Base-by-base conservation (phyloP, 305 asterid species). In the Plantago lanceolata region DNA sequence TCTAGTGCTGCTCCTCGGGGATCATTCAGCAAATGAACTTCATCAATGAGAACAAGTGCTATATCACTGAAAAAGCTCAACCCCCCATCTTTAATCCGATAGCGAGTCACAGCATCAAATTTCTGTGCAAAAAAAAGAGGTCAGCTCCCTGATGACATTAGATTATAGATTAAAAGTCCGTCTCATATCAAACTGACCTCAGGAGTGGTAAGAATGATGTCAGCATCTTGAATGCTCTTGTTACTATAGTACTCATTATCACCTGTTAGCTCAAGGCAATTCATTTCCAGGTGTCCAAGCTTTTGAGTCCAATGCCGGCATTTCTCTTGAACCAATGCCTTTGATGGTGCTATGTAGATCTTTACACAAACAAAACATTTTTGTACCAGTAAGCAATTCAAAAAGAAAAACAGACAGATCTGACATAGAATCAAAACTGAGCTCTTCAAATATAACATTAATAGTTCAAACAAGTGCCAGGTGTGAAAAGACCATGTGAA, bases 301-400 rank as follows among this genome's bases (percentile, higher is more conserved):
- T 85, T 93, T 70, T 89, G 85, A 67, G 71, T 83, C 99, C 99
- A 89, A 67, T 79, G 79, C 58, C 96, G 88, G 59, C 89, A 82
- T 80, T 93, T 93, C 84, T 93, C 99, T 78, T 89, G 96, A 59
- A 93, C 94, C 85, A 89, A 76, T 69, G 97, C 99, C 84, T 93
- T 93, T 54, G 97, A 93, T 68, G 96, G 97, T 17, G 97, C 94
- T 66, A 93, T 74, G 69, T 93, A 93, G 60, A 93, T 77, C 97
- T 93, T 73, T 68, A 72, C 29, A 54, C 59, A 24, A 76, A 76
- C 29, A 69, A 75, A 44, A 61, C 7, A 59, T 20, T 17, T 55
- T 40, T 51, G 55, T 49, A 50, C 69, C 47, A 62, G 51, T 61
- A 59, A 66, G 76, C 62, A 68, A 48, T 56, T 55, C 57, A 19